These are phyloP conservation scores for Bruguiera gymnorhiza DNA, from an alignment of 345 rosid genomes.

Conservation along the genomic window DNA sequence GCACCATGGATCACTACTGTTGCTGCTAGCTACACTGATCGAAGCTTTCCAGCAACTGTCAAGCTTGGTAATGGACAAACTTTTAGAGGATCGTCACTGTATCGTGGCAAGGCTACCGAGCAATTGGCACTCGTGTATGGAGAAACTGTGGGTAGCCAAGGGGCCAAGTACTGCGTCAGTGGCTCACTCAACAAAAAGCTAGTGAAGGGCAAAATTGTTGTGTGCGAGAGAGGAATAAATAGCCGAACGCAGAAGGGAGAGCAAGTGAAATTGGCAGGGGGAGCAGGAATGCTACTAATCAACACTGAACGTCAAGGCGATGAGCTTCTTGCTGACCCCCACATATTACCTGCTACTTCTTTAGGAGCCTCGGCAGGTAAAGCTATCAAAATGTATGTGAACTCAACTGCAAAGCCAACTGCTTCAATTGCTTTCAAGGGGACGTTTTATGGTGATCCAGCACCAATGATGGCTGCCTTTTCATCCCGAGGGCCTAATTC, in stretches of 20 bases:
- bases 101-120: constrained; percentile 36
- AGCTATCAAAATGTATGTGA: constrained; percentile 37
- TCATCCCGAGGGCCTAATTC: constrained; percentile 77
- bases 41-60: constrained; percentile 60
- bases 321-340: constrained; percentile 61
- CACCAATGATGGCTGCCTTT: constrained; percentile 70
- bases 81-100: constrained; percentile 50
- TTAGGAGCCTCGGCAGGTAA: constrained; percentile 48
- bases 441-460: constrained; percentile 48
- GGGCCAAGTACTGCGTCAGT: constrained; percentile 39
- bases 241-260: constrained; percentile 26
- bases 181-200: constrained; percentile 30
- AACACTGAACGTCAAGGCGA: constrained; percentile 51
- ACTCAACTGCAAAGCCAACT: constrained; percentile 38
- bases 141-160: constrained; percentile 43
- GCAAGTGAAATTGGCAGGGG: constrained; percentile 52
- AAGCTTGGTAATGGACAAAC: constrained; percentile 44
- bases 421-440: constrained; percentile 59
- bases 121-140: constrained; percentile 46
- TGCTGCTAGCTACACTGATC: constrained; percentile 69
- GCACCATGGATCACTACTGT: constrained; percentile 93
- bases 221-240: constrained; percentile 30
- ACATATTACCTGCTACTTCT: constrained; percentile 54
- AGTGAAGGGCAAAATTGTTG: constrained; percentile 42
- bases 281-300: constrained; percentile 62